Base-by-base conservation (phyloP, 2,329 filamentous ascomycete genomes). In the Pezicula radicicola region DNA sequence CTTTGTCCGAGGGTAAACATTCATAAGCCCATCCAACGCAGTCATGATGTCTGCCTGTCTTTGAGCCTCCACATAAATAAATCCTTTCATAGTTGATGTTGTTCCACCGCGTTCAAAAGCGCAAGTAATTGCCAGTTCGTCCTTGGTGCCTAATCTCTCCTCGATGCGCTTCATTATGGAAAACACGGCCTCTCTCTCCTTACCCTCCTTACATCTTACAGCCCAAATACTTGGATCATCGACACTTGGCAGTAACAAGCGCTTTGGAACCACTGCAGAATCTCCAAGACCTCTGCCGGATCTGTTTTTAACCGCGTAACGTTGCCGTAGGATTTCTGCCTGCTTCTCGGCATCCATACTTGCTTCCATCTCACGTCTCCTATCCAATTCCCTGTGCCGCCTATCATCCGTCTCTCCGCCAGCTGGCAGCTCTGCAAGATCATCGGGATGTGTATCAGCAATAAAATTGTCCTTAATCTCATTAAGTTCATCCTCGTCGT, bases 171-270 rank as follows among this genome's bases (percentile, higher is more conserved):
- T 96, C 75, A 91, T 90, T 60, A 99, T 88, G 27, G 85, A 85
- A 66, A 91, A 88, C 48, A 99, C 80, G 36, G 96, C 87, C 66
- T 99, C 94, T 55, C 88, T 84, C 72, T 99, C 94, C 71, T 99
- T 99, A 63, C 93, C 93, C 60, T 94, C 90, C 68, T 94, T 94
- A 72, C 91, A 96, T 63, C 89, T 86, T 56, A 96, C 87, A 55
- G 88, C 91, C 90, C 91, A 99, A 66, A 99, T 97, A 63, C 89
- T 91, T 1, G 94, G 94, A 68, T 99, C 94, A 56, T 97, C 88
- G 46, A 97, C 92, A 63, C 90, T 94, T 4, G 94, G 94, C 41
- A 97, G 84, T 12, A 97, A 80, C 40, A 97, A 74, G 55, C 90
- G 84, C 70, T 93, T 92, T 18, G 92, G 91, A 3, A 96, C 85